Conservation (phyloP, 306 rosid genomes). For the Cucumis hystrix region DNA sequence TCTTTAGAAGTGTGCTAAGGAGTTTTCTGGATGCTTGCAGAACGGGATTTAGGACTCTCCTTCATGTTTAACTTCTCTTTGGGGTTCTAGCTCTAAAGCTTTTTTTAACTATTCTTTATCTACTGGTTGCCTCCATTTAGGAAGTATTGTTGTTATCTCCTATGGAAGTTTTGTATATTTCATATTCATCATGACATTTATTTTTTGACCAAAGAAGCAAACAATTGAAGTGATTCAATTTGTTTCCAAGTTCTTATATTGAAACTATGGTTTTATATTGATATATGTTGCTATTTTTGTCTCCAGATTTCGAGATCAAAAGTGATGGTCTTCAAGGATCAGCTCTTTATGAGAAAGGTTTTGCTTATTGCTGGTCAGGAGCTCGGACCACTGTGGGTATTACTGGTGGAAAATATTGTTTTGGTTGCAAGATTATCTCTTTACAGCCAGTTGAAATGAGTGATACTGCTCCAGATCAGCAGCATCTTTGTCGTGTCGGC, state of each 20-base stretch:
- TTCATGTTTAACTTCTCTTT: neutral
- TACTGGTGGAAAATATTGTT: constrained; percentile 37
- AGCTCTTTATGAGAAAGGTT: constrained; percentile 34
- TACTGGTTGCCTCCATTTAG: neutral
- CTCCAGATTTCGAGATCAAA: constrained; percentile 30
- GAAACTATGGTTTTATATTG: neutral
- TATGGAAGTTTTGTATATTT: neutral
- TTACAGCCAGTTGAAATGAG: constrained; percentile 21
- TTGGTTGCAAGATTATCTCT: constrained; percentile 33
- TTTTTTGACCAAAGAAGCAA: neutral
- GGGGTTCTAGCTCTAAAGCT: neutral
- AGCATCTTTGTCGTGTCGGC: constrained; percentile 36
- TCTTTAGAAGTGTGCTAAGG: neutral
- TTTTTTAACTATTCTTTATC: neutral
- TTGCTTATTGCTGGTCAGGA: constrained; percentile 57
- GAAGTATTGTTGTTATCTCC: neutral
- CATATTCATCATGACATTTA: neutral
- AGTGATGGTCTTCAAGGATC: constrained; percentile 24
- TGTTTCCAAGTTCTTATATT: neutral
- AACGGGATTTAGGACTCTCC: neutral
- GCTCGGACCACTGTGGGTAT: constrained; percentile 41
- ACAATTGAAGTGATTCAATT: neutral
- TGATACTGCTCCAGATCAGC: constrained; percentile 24
- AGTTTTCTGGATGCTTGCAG: neutral
- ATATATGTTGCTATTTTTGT: neutral